These are phyloP conservation scores for Sedum album DNA, from an alignment of 164 flowering plant genomes.

Conservation along the genomic window DNA sequence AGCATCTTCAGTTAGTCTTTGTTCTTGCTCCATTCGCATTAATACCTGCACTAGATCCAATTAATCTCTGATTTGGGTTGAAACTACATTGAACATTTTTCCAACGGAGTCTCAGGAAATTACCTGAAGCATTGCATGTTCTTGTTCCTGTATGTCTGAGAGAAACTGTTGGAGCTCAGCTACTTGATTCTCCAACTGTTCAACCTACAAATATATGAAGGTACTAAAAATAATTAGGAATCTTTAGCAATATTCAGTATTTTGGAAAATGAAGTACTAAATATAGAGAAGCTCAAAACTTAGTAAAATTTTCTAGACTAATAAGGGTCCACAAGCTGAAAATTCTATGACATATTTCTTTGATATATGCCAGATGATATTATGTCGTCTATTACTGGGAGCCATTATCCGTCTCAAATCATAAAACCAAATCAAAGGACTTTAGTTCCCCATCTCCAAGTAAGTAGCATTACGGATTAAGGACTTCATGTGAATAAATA, in stretches of 20 bases:
- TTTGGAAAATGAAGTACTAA: neutral
- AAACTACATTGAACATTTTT: neutral
- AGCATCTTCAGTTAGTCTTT: slow-evolving; percentile 88
- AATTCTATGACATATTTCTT: neutral
- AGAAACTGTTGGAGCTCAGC: slow-evolving; percentile 59
- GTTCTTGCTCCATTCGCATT: slow-evolving; percentile 97
- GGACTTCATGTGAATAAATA: no score
- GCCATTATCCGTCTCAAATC: neutral
- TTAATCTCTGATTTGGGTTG: neutral
- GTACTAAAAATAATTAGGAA: neutral
- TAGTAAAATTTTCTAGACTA: neutral
- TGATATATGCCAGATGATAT: neutral
- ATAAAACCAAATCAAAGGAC: neutral
- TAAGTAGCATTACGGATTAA: neutral
- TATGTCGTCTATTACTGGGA: neutral
- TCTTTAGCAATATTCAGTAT: neutral
- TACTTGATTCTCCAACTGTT: slow-evolving; percentile 73
- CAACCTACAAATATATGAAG: slow-evolving; percentile 46
- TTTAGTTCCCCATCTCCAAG: neutral
- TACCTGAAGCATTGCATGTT: slow-evolving; percentile 89
- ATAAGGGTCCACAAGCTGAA: neutral
- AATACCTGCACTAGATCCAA: slow-evolving; percentile 40
- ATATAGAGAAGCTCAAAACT: neutral
- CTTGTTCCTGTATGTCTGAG: slow-evolving; percentile 91
- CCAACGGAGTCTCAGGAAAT: slow-evolving; percentile 4